Evolutionary conservation across 192 early-diverging fungal genomes (phyloP).

Genomic region (Coemansia umbellata): DNA sequence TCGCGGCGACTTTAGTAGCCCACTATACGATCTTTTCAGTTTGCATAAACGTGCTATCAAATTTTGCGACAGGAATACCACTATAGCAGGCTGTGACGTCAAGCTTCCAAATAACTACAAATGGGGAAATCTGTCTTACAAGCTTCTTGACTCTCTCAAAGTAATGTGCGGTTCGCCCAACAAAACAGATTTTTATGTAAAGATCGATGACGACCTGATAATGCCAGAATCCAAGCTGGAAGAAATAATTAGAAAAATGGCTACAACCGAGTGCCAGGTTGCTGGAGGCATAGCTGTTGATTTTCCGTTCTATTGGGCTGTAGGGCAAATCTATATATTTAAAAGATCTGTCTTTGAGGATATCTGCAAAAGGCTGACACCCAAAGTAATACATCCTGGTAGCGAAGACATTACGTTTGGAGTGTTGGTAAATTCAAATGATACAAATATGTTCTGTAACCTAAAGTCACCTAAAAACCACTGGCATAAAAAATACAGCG

Average conservation of each 20-base stretch:
- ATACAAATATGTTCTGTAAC: neutral
- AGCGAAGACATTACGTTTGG: conserved; percentile 6
- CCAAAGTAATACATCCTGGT: neutral
- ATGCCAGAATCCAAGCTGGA: conserved; percentile 5
- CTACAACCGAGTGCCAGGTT: neutral
- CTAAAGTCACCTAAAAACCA: neutral
- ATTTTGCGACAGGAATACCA: conserved; percentile 2
- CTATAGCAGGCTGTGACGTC: neutral
- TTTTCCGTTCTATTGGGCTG: neutral
- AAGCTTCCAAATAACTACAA: neutral
- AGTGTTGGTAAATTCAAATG: neutral
- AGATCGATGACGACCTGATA: conserved; percentile 2
- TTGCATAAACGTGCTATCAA: neutral
- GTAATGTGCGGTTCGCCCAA: neutral
- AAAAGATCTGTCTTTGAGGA: neutral
- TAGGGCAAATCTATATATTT: conserved; percentile 2
- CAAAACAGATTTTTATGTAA: conserved; percentile 4
- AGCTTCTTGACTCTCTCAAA: neutral
- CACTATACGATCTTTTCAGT: neutral
- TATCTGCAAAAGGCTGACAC: neutral
- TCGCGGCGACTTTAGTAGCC: conserved; percentile 5
- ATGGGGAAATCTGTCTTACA: neutral
- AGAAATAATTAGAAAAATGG: neutral
- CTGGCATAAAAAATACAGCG: neutral
- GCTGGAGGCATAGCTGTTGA: conserved; percentile 1